phyloP scores from a whole-genome alignment of 257 asterid species.

The Solanum pennellii region DNA sequence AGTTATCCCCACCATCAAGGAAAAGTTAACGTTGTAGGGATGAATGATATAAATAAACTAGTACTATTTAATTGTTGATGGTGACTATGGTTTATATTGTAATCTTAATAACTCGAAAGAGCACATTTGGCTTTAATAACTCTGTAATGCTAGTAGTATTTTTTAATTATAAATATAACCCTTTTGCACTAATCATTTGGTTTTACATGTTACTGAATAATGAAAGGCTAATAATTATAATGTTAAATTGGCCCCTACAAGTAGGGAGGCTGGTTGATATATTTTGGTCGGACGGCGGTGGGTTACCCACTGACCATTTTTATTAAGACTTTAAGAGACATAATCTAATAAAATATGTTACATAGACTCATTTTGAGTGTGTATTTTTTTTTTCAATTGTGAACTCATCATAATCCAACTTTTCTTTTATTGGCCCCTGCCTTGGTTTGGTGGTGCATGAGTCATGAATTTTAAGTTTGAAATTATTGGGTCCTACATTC shows the following conservation, averaged over 20 bases:
- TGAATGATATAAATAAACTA: background rate
- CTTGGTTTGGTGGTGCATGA: background rate
- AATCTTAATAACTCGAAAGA: background rate
- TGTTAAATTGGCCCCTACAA: background rate
- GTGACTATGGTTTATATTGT: background rate
- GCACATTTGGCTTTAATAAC: background rate
- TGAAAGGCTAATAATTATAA: background rate
- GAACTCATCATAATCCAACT: background rate
- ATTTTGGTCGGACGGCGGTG: background rate
- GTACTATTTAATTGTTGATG: background rate
- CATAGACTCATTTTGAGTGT: background rate
- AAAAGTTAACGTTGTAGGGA: background rate
- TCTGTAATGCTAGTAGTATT: background rate
- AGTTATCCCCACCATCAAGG: background rate
- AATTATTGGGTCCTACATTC: background rate
- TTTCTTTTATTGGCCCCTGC: background rate
- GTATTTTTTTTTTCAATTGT: background rate
- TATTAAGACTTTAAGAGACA: background rate
- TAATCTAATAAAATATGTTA: background rate
- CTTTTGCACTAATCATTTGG: background rate
- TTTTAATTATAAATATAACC: conserved; percentile 2
- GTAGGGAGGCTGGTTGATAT: conserved; percentile 1
- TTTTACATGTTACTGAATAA: conserved; percentile 1
- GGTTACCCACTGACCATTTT: background rate
- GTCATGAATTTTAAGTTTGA: background rate